A percentile compares a stretch with the other conserved stretches of the same genome.
Evolutionary conservation across 352 stramenopile species (phyloP).

Genomic region (Pythium sp.): DNA sequence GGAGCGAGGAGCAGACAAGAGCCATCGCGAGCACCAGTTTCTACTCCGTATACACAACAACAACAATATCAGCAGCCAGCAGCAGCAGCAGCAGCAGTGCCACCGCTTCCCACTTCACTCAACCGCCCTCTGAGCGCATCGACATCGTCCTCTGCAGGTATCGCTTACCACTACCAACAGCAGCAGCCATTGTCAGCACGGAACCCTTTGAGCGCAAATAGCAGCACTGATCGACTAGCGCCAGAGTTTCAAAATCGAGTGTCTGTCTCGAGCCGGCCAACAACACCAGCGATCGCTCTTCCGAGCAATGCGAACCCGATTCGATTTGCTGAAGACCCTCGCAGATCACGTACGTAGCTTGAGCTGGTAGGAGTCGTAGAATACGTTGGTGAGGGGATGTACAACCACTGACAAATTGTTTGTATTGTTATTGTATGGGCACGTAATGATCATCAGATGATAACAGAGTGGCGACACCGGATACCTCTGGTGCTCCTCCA

Average conservation of each 20-base stretch:
- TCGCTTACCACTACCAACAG: background rate
- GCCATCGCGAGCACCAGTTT: conserved; percentile 12
- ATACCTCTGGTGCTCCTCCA: background rate
- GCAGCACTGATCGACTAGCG: conserved; percentile 12
- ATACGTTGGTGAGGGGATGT: background rate
- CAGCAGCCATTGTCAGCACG: conserved; percentile 5
- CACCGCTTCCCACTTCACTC: background rate
- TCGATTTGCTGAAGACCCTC: conserved; percentile 19
- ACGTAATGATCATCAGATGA: background rate
- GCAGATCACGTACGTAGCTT: conserved; percentile 11
- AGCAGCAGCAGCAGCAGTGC: background rate
- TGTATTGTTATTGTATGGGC: background rate
- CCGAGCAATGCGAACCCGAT: background rate
- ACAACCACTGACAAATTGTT: background rate
- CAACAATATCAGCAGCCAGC: conserved; percentile 4
- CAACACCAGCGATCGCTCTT: conserved; percentile 22
- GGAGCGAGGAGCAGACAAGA: conserved; percentile 12
- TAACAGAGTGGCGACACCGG: conserved; percentile 6
- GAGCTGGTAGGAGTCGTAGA: background rate
- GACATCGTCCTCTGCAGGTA: background rate
- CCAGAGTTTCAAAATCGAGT: conserved; percentile 19
- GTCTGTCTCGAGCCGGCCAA: conserved; percentile 21
- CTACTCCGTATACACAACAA: conserved; percentile 15
- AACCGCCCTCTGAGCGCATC: background rate
- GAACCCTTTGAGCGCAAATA: background rate